A percentile compares a stretch with the other conserved stretches of the same genome.
phyloP scores from a whole-genome alignment of 2,329 filamentous ascomycete species.

The Cordyceps cicadae region DNA sequence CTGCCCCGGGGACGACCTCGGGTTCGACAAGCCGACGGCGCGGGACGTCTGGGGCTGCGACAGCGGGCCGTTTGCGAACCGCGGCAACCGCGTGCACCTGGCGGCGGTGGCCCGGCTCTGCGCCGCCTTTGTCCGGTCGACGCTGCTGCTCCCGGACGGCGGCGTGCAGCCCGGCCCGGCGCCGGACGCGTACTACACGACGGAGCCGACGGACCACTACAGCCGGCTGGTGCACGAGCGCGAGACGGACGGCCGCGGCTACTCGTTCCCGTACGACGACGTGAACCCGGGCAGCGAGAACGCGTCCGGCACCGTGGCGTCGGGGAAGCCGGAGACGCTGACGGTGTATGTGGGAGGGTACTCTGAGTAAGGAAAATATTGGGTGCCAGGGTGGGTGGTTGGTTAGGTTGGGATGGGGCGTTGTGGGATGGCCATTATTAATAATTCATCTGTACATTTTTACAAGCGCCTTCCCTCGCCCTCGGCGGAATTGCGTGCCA shows the following conservation, averaged over 20 bases:
- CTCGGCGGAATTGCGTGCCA: neutral
- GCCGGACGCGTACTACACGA: constrained; percentile 35
- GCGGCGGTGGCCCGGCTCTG: constrained; percentile 41
- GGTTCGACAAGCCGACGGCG: constrained; percentile 34
- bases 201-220: constrained; percentile 46
- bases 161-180: constrained; percentile 34
- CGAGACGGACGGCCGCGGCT: constrained; percentile 52
- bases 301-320: constrained; percentile 30
- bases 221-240: constrained; percentile 51
- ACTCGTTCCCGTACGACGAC: constrained; percentile 62
- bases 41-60: constrained; percentile 44
- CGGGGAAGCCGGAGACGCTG: constrained; percentile 18
- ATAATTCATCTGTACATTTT: neutral
- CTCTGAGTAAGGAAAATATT: neutral
- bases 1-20: constrained; percentile 35
- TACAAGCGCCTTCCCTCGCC: no score
- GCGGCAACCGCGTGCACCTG: constrained; percentile 28
- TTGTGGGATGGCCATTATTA: constrained; percentile 4
- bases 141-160: constrained; percentile 37
- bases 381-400: neutral
- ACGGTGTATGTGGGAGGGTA: constrained; percentile 22
- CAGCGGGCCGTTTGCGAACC: constrained; percentile 36
- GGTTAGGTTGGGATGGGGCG: neutral
- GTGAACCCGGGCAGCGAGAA: constrained; percentile 52
- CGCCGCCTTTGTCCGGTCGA: constrained; percentile 42